Evolutionary conservation across 2,329 filamentous ascomycete genomes (phyloP), one percentile per base, ranked within the genome.

Genomic region (Bertia moriformis): DNA sequence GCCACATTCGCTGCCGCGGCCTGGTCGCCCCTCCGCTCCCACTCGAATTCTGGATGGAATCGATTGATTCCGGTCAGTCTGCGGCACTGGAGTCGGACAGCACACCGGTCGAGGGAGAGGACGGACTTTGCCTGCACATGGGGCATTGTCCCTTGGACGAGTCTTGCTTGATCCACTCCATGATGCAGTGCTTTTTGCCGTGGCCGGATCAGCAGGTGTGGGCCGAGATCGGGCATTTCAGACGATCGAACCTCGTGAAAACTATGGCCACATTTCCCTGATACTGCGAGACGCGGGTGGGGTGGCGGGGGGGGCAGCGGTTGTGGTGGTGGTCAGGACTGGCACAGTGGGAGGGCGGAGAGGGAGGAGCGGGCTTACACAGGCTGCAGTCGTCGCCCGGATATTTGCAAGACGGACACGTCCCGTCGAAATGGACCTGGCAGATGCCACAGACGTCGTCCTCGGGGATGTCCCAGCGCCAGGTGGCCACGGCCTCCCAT

Each of bases 391-490:
- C 88, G 52, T 98, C 91, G 42, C 91, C 91, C 13, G 91, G 91
- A 55, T 87, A 96, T 69, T 91, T 94, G 77, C 91, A 98, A 40
- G 87, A 91, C 37, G 91, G 88, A 65, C 91, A 98, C 18, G 91
- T 96, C 43, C 88, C 89, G 57, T 98, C 91, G 56, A 96, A 98
- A 52, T 94, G 84, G 44, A 93, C 88, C 56, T 93, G 89, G 62
- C 91, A 98, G 63, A 98, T 98, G 50, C 91, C 91, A 51, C 91
- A 98, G 45, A 96, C 88, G 56, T 98, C 89, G 62, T 95, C 89
- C 51, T 94, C 87, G 17, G 89, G 87, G 53, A 96, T 84, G 57
- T 96, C 85, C 91, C 91, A 98, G 46, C 86, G 79, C 91, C 91
- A 98, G 40, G 87, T 89, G 14, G 91, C 91, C 45, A 98, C 87